Base-by-base conservation (phyloP, 805 yeast genomes). In the Candida tammaniensis region DNA sequence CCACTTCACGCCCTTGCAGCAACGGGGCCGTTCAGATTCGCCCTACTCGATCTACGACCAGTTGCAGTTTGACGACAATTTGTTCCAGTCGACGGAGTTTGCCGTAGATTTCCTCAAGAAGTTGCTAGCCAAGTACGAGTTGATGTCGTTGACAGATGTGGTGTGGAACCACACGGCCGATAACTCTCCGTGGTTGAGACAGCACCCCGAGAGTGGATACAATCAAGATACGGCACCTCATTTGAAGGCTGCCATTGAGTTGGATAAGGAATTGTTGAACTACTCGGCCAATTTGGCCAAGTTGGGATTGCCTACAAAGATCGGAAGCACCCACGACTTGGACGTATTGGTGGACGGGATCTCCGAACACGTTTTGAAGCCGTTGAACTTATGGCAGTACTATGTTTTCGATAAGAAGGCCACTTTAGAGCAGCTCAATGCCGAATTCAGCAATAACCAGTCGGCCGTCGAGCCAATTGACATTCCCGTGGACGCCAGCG, bases 151-250 rank as follows among this genome's bases (percentile, higher is more conserved):
- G 64, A 86, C 96, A 1, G 98, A 91, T 58, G 82, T 93, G 19
- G 98, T 91, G 2, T 80, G 88, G 71, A 91, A 91, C 55, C 98
- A 91, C 54, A 91, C 98, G 0, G 96, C 98, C 2, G 73, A 86
- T 54, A 86, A 91, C 59, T 87, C 98, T 0, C 58, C 51, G 0
- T 91, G 98, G 98, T 59, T 93, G 21, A 61, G 74, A 27, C 83
- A 80, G 2, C 88, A 86, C 47, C 97, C 98, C 0, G 96, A 89
- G 15, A 78, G 85, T 2, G 98, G 98, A 7, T 91, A 91, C 60
- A 85, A 86, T 39, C 72, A 72, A 17, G 74, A 72, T 33, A 89
- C 96, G 2, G 95, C 97, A 2, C 97, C 98, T 4, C 96, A 91
- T 60, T 70, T 91, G 43, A 68, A 55, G 10, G 62, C 95, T 3